Base-by-base conservation (phyloP, 768 basidiomycete species). In the Mycena polygramma region DNA sequence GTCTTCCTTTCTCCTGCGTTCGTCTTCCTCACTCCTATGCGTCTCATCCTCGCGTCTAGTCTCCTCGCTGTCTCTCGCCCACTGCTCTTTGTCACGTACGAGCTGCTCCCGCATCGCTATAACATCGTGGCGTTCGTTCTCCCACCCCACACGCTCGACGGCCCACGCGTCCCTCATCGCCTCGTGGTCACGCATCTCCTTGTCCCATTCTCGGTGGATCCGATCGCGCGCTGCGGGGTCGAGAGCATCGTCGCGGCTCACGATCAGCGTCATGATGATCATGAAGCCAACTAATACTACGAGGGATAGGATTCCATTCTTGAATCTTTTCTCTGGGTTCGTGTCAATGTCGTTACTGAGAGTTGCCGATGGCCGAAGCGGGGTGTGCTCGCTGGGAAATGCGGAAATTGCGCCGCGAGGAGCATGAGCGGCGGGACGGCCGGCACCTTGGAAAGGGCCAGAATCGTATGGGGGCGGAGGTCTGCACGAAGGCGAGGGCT, bases 21-120 rank as follows among this genome's bases (percentile, higher is more conserved):
- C 71, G 7, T 77, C 78, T 39, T 73, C 64, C n/a, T n/a, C n/a
- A n/a, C n/a, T n/a, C 35, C 75, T 26, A 19, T 55, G 72, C 43
- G 48, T 67, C 22, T 41, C 57, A n/a, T n/a, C n/a, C n/a, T n/a
- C n/a, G n/a, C n/a, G n/a, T n/a, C n/a, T n/a, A n/a, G n/a, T n/a
- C 11, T 35, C 43, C 60, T 54, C 60, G 45, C 63, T 39, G 39
- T 69, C 62, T 11, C 13, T 13, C 48, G 15, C 22, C 67, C 67
- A 68, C 20, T 13, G 20, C 67, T 68, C 59, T 20, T 48, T 36
- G 39, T 68, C 67, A 5, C 36, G 59, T 15, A 68, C 22, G 45
- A 68, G 45, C 54, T 57, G 53, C 30, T 61, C 67, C 53, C 68
- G 46, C 61, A 63, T 57, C 24, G 46, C 48, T 15, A 57, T 46